phyloP scores from a whole-genome alignment of 2,329 filamentous ascomycete genomes.

The Aspergillus sp. region DNA sequence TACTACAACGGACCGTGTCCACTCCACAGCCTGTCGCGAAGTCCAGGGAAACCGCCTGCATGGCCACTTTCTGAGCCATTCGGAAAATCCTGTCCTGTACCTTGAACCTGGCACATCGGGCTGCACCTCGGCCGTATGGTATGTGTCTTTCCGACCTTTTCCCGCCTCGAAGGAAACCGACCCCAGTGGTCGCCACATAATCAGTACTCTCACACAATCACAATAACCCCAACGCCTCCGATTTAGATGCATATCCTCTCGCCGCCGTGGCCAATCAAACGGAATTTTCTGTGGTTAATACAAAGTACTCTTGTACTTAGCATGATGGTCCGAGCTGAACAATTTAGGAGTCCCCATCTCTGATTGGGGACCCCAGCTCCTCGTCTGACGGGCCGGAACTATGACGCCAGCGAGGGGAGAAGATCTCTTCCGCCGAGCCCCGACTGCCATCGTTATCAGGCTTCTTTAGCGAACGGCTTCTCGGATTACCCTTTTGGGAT shows the following conservation, averaged over 20 bases:
- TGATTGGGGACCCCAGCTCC: not conserved
- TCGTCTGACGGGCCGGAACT: not conserved
- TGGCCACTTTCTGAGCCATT: not conserved
- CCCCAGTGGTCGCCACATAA: not conserved
- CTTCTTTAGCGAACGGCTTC: not conserved
- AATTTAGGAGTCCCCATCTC: not conserved
- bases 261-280: not conserved
- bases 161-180: not conserved
- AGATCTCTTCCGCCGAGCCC: not conserved
- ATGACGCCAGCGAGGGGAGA: slow-evolving; percentile 1
- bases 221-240: not conserved
- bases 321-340: not conserved
- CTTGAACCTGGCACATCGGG: not conserved
- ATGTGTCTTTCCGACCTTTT: not conserved
- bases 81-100: not conserved
- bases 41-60: not conserved
- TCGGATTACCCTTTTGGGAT: not conserved
- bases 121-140: not conserved
- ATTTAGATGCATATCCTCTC: not conserved
- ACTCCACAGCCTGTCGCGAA: too few relatives aligned
- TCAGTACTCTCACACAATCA: not conserved
- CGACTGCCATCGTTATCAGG: not conserved
- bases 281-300: too few relatives aligned
- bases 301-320: not conserved
- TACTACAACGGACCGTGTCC: too few relatives aligned